Percentiles rank a stretch among this genome's conserved stretches.
Evolutionary conservation across 805 yeast genomes (phyloP).

Genomic region (Spathaspora gorwiae): DNA sequence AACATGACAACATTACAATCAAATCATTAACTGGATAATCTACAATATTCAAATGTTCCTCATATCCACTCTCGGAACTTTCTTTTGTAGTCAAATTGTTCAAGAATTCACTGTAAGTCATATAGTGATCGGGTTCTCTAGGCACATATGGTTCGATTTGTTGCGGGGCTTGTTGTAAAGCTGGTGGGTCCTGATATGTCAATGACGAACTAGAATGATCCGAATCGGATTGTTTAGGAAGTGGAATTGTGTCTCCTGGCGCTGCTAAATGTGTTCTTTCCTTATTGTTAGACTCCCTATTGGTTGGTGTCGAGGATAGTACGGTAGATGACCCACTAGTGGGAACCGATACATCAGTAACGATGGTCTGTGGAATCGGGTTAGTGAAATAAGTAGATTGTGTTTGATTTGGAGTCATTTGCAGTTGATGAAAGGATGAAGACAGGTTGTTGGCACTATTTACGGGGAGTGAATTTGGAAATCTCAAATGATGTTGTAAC

Average conservation of each 20-base stretch:
- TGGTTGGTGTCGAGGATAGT: slow-evolving; percentile 1
- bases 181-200: slow-evolving; percentile 2
- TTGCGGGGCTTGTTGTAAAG: slow-evolving; percentile 1
- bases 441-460: neutral
- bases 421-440: neutral
- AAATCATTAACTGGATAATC: slow-evolving; percentile 79
- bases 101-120: slow-evolving; percentile 39
- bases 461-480: slow-evolving; percentile 7
- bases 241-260: neutral
- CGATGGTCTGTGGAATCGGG: neutral
- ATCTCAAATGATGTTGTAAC: slow-evolving; percentile 11
- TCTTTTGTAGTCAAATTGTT: slow-evolving; percentile 20
- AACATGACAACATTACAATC: slow-evolving; percentile 77
- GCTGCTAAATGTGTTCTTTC: neutral
- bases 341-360: slow-evolving; percentile 2
- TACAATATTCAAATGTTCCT: slow-evolving; percentile 68
- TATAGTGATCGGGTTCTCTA: slow-evolving; percentile 37
- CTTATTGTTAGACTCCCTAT: neutral
- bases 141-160: slow-evolving; percentile 1
- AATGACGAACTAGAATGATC: slow-evolving; percentile 5
- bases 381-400: neutral
- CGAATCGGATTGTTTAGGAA: neutral
- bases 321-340: slow-evolving; percentile 4
- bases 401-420: neutral
- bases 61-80: slow-evolving; percentile 16